Percentiles rank a stretch among this genome's conserved stretches.
Evolutionary conservation across 306 rosid species (phyloP).

Genomic region (Hippophae gyantsensis): DNA sequence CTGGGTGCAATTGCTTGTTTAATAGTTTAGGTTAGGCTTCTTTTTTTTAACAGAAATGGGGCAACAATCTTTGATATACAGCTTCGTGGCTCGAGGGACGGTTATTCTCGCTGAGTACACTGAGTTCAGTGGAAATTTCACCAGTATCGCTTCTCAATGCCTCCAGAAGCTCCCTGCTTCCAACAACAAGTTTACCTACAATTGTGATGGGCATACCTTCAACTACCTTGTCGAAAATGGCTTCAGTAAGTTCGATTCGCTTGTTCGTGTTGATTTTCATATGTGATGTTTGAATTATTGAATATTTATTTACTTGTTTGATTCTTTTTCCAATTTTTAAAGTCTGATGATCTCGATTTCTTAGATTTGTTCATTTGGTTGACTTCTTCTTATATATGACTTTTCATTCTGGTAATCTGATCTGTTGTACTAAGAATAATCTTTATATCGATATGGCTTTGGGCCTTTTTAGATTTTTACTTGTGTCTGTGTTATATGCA

Average conservation of each 20-base stretch:
- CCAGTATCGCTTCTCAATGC: conserved; percentile 90
- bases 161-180: conserved; percentile 93
- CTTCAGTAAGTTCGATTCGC: conserved; percentile 34
- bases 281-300: too few relatives aligned
- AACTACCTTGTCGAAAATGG: conserved; percentile 92
- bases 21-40: too few relatives aligned
- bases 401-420: too few relatives aligned
- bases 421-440: too few relatives aligned
- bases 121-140: conserved; percentile 94
- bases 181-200: conserved; percentile 87
- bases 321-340: not conserved
- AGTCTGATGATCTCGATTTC: not conserved
- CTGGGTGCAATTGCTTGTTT: too few relatives aligned
- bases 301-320: conserved; percentile 3
- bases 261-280: too few relatives aligned
- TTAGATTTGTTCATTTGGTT: not conserved
- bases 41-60: too few relatives aligned
- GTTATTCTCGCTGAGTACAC: conserved; percentile 86
- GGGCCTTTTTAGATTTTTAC: too few relatives aligned
- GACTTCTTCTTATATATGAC: too few relatives aligned
- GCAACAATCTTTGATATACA: too few relatives aligned
- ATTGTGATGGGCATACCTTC: conserved; percentile 90
- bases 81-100: conserved; percentile 35
- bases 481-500: too few relatives aligned
- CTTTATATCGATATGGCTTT: too few relatives aligned